phyloP scores from a whole-genome alignment of 2,329 filamentous ascomycete genomes.

The Alternaria hordeiaustralica region DNA sequence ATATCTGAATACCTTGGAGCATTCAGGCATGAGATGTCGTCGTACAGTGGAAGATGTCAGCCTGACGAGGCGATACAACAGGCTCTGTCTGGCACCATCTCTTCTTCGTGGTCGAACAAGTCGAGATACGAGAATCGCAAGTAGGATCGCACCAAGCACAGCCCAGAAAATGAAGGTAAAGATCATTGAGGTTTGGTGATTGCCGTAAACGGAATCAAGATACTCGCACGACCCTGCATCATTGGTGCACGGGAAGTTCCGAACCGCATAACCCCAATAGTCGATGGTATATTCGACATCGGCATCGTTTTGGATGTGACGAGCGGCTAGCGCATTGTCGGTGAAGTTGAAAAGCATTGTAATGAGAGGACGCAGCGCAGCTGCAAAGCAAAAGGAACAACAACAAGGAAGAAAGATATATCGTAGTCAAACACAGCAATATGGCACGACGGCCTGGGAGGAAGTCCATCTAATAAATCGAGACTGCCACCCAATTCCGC shows the following conservation, averaged over 20 bases:
- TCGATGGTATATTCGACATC: slow-evolving; percentile 10
- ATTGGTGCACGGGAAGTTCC: slow-evolving; percentile 10
- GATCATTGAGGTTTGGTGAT: slow-evolving; percentile 9
- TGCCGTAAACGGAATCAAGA: slow-evolving; percentile 7
- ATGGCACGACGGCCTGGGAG: neutral
- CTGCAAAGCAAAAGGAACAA: slow-evolving; percentile 4
- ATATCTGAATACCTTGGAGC: slow-evolving; percentile 2
- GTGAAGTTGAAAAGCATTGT: slow-evolving; percentile 9
- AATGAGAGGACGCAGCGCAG: slow-evolving; percentile 8
- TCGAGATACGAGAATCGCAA: slow-evolving; percentile 3
- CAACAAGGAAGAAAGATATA: neutral
- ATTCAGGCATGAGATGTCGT: slow-evolving; percentile 1
- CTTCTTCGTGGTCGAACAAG: neutral
- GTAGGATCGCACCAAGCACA: slow-evolving; percentile 2
- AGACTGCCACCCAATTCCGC: slow-evolving; percentile 5
- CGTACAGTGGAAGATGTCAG: neutral
- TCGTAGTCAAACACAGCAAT: neutral
- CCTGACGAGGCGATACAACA: slow-evolving; percentile 4
- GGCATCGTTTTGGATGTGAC: slow-evolving; percentile 5
- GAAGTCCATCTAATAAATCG: neutral
- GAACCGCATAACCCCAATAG: slow-evolving; percentile 11
- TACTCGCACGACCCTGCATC: slow-evolving; percentile 7
- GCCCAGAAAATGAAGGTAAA: slow-evolving; percentile 11
- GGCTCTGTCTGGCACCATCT: slow-evolving; percentile 2
- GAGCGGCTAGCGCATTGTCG: slow-evolving; percentile 3